Evolutionary conservation across 441 rosid genomes (phyloP).

Genomic region (Eutrema salsugineum): DNA sequence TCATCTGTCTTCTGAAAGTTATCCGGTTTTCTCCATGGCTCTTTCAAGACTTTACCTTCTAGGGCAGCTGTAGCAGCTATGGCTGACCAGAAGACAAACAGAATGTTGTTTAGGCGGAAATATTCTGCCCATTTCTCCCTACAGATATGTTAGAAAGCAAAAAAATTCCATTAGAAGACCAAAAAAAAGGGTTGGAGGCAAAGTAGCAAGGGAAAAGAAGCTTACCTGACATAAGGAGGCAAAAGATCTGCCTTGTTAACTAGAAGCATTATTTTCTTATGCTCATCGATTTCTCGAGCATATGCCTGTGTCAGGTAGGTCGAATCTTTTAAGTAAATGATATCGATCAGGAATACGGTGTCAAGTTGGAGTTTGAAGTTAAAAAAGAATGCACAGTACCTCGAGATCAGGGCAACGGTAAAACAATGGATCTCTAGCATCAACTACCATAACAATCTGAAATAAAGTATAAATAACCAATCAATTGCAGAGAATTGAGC

Average conservation of each 20-base stretch:
- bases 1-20: constrained; percentile 39
- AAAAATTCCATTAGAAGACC: not conserved
- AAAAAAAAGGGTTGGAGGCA: not conserved
- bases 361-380: not conserved
- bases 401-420: constrained; percentile 97
- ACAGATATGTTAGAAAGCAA: constrained; percentile 14
- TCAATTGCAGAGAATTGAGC: not conserved
- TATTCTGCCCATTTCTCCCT: constrained; percentile 88
- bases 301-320: constrained; percentile 50
- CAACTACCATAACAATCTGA: constrained; percentile 98
- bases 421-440: constrained; percentile 90
- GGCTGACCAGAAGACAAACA: constrained; percentile 91
- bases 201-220: not conserved
- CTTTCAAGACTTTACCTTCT: constrained; percentile 62
- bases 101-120: constrained; percentile 56
- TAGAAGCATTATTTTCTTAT: constrained; percentile 79
- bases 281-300: constrained; percentile 73
- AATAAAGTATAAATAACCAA: constrained; percentile 2
- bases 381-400: constrained; percentile 50
- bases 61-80: constrained; percentile 79
- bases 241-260: constrained; percentile 97
- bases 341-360: not conserved
- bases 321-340: constrained; percentile 7
- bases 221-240: constrained; percentile 68
- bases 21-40: constrained; percentile 34